phyloP scores from a whole-genome alignment of 768 basidiomycete species.

The Pulveroboletus sp. region DNA sequence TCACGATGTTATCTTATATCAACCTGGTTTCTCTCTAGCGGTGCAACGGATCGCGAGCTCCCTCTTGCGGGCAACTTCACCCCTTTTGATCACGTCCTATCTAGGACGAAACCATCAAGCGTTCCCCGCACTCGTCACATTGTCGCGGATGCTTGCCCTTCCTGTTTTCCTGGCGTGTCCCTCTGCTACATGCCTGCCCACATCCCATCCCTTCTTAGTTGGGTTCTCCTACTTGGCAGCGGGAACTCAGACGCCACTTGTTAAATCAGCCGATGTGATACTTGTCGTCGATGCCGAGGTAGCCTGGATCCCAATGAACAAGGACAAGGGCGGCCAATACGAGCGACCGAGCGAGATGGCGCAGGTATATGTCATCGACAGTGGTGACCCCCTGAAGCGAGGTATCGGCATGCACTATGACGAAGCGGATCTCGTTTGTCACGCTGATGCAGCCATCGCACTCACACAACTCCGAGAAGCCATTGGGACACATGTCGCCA shows the following conservation, averaged over 20 bases:
- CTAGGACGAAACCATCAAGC: conserved; percentile 52
- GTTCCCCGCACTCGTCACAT: conserved; percentile 39
- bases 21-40: conserved; percentile 16
- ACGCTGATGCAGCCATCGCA: conserved; percentile 50
- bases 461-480: conserved; percentile 43
- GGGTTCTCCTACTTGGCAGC: conserved; percentile 49
- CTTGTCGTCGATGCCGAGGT: conserved; percentile 62
- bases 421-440: conserved; percentile 54
- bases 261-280: conserved; percentile 56
- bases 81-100: conserved; percentile 63
- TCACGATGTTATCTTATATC: neutral
- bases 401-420: conserved; percentile 44
- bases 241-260: conserved; percentile 41
- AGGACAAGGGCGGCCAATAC: conserved; percentile 27
- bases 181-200: conserved; percentile 48
- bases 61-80: conserved; percentile 45
- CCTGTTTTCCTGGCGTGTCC: conserved; percentile 52
- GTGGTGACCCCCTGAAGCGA: conserved; percentile 56
- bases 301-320: conserved; percentile 56
- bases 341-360: conserved; percentile 39
- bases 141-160: conserved; percentile 51
- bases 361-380: conserved; percentile 55
- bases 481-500: conserved; percentile 3
- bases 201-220: conserved; percentile 49
- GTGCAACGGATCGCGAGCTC: conserved; percentile 41